Evolutionary conservation across 208 protist species (phyloP).

Genomic region (Leishmania tarentolae): DNA sequence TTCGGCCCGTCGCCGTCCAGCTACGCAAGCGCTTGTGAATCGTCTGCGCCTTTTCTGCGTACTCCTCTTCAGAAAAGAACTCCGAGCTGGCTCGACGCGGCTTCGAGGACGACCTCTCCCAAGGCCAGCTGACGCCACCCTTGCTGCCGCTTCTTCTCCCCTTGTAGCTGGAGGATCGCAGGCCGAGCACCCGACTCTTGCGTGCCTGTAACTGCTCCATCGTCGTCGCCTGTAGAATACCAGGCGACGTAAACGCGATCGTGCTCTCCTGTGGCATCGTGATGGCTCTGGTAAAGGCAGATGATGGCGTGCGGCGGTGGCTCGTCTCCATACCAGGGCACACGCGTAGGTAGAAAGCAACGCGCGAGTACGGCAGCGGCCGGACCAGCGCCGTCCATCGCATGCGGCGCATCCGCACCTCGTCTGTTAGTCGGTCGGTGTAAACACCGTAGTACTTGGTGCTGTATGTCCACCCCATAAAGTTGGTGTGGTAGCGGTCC

Average conservation of each 20-base stretch:
- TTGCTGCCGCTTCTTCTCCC: slow-evolving; percentile 16
- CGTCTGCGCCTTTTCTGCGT: slow-evolving; percentile 14
- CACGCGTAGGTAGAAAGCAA: slow-evolving; percentile 48
- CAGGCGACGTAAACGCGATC: slow-evolving; percentile 35
- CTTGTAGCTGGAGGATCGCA: slow-evolving; percentile 9
- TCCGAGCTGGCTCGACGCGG: slow-evolving; percentile 14
- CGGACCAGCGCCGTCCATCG: slow-evolving; percentile 67
- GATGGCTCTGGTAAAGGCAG: slow-evolving; percentile 3
- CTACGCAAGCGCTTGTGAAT: slow-evolving; percentile 32
- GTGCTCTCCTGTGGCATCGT: slow-evolving; percentile 21
- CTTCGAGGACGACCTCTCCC: slow-evolving; percentile 9
- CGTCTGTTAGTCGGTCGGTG: slow-evolving; percentile 32
- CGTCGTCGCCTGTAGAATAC: slow-evolving; percentile 37
- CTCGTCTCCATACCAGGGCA: slow-evolving; percentile 51
- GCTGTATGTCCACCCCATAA: slow-evolving; percentile 82
- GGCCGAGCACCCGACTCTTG: slow-evolving; percentile 3
- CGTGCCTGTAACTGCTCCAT: slow-evolving; percentile 28
- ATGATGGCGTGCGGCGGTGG: slow-evolving; percentile 14
- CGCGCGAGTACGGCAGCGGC: slow-evolving; percentile 49
- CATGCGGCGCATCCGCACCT: slow-evolving; percentile 63
- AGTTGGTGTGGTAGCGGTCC: slow-evolving; percentile 68
- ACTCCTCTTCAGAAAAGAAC: slow-evolving; percentile 46
- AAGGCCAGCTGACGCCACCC: slow-evolving; percentile 2
- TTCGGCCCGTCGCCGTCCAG: slow-evolving; percentile 33
- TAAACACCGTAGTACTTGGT: slow-evolving; percentile 76